Percentiles rank a stretch among this genome's conserved stretches.
Conservation (phyloP, 2,329 filamentous ascomycete genomes). For the Apiospora arundinis region DNA sequence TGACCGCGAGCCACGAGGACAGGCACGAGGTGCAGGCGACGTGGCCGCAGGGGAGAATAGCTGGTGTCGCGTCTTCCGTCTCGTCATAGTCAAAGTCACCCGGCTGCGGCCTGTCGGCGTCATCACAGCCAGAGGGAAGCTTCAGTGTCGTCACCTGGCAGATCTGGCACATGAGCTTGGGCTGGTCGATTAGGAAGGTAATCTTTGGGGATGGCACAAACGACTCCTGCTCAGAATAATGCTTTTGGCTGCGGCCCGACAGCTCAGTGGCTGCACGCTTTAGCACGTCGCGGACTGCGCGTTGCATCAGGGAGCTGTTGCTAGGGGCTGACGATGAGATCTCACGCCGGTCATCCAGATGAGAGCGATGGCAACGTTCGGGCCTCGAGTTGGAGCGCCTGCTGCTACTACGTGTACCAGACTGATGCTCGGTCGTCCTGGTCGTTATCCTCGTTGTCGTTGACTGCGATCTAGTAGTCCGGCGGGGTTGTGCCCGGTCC, state of each 20-base stretch:
- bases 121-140: background rate
- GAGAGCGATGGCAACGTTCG: background rate
- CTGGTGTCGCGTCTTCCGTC: background rate
- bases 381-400: background rate
- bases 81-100: slow-evolving; percentile 7
- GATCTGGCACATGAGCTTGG: slow-evolving; percentile 9
- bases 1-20: background rate
- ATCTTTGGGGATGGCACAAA: slow-evolving; percentile 19
- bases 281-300: background rate
- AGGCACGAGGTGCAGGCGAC: background rate
- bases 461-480: background rate
- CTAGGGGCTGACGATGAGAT: background rate
- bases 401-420: background rate
- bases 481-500: background rate
- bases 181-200: slow-evolving; percentile 14
- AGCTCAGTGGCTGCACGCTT: background rate
- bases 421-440: background rate
- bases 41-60: slow-evolving; percentile 6
- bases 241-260: background rate
- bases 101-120: background rate
- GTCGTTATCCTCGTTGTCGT: background rate
- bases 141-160: background rate
- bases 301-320: background rate
- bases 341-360: background rate
- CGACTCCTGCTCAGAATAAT: background rate